Conservation (phyloP, 257 asterid genomes). For the Linaria vulgaris region DNA sequence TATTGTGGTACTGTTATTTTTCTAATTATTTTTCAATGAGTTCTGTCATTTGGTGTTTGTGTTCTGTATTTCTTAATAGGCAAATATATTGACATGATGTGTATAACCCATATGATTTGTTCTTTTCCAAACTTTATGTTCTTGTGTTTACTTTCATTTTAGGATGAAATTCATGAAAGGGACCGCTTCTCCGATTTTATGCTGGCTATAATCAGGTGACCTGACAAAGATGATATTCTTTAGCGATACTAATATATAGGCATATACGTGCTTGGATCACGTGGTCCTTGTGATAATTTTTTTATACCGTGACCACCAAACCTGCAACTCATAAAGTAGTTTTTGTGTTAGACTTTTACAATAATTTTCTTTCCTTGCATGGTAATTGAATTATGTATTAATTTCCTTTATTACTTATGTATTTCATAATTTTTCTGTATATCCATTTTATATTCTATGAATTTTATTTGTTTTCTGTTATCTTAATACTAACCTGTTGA, state of each 20-base stretch:
- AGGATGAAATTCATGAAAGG: constrained; percentile 99
- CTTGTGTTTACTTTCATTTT: constrained; percentile 32
- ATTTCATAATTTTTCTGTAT: constrained; percentile 3
- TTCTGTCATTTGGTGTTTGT: not conserved
- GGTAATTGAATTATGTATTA: not conserved
- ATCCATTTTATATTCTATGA: constrained; percentile 4
- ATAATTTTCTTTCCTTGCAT: not conserved
- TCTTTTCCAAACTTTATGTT: constrained; percentile 12
- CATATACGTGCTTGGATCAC: constrained; percentile 11
- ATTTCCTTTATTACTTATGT: constrained; percentile 15
- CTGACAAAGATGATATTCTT: constrained; percentile 24
- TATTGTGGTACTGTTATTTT: constrained; percentile 66
- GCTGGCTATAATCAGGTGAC: constrained; percentile 93
- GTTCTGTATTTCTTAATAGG: not conserved
- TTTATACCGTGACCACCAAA: not conserved
- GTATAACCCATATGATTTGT: constrained; percentile 10
- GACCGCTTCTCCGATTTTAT: constrained; percentile 94
- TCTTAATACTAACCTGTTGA: constrained; percentile 21
- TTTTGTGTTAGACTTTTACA: not conserved
- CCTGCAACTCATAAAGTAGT: constrained; percentile 5
- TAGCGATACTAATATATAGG: constrained; percentile 5
- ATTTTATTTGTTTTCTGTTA: constrained; percentile 7
- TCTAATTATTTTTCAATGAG: constrained; percentile 16
- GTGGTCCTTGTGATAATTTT: constrained; percentile 8
- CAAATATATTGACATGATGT: not conserved